phyloP scores from a whole-genome alignment of 164 flowering plant genomes.

The Paratinospora sagittata region DNA sequence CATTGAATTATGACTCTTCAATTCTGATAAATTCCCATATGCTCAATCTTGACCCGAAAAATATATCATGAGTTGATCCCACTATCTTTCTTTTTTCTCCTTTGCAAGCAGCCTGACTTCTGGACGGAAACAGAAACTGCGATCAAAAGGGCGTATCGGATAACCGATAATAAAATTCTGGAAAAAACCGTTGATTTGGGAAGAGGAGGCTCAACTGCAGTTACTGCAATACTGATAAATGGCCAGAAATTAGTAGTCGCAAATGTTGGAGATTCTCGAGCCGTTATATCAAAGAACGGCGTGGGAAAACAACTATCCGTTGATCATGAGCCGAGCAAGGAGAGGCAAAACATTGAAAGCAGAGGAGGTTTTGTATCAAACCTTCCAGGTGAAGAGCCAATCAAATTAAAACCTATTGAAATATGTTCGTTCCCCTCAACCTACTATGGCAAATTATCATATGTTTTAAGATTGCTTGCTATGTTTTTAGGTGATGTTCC shows the following conservation, averaged over 20 bases:
- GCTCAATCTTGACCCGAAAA: constrained; percentile 1
- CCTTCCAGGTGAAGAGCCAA: constrained; percentile 54
- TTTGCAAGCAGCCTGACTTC: constrained; percentile 57
- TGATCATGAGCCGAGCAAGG: constrained; percentile 84
- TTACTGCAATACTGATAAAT: constrained; percentile 83
- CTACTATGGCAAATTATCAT: not conserved
- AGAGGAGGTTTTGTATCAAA: constrained; percentile 89
- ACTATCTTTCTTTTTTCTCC: constrained; percentile 9
- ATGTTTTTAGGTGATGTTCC: constrained; percentile 72
- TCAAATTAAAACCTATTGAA: not conserved
- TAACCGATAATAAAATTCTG: constrained; percentile 60
- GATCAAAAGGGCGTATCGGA: constrained; percentile 55
- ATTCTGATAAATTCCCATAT: not conserved
- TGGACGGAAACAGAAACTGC: constrained; percentile 75
- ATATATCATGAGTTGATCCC: not conserved
- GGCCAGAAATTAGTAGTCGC: constrained; percentile 74
- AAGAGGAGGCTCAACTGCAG: constrained; percentile 94
- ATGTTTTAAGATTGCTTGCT: not conserved
- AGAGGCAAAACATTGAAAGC: constrained; percentile 51
- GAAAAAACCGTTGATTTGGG: constrained; percentile 69
- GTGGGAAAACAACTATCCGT: constrained; percentile 73
- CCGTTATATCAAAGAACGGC: constrained; percentile 71
- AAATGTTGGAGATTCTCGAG: constrained; percentile 91
- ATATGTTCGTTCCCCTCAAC: not conserved
- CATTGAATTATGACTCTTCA: not conserved